A percentile compares a stretch with the other conserved stretches of the same genome.
phyloP scores from a whole-genome alignment of 768 basidiomycete species.

The Podaxis sp. region DNA sequence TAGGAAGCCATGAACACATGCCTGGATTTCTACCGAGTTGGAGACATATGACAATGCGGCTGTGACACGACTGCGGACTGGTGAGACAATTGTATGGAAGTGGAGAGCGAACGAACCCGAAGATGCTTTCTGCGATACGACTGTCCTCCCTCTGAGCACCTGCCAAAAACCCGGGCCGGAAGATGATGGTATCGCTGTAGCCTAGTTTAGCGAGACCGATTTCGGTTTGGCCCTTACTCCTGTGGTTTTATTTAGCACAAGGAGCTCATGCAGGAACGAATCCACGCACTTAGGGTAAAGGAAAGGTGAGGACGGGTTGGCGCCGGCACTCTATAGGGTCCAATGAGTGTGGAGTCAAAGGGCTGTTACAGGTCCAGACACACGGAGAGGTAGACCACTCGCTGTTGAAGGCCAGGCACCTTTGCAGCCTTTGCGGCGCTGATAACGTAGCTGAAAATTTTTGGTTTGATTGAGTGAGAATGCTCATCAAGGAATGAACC shows the following conservation, averaged over 20 bases:
- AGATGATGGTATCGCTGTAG: conserved; percentile 69
- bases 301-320: conserved; percentile 48
- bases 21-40: conserved; percentile 44
- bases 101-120: conserved; percentile 35
- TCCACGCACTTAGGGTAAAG: conserved; percentile 48
- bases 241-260: conserved; percentile 24
- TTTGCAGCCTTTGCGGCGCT: conserved; percentile 69
- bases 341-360: neutral
- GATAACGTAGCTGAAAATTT: conserved; percentile 60
- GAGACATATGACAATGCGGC: conserved; percentile 37
- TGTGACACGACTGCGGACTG: conserved; percentile 33
- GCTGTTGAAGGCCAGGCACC: conserved; percentile 49
- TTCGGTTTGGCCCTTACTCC: conserved; percentile 79
- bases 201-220: conserved; percentile 63
- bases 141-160: conserved; percentile 44
- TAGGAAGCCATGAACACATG: conserved; percentile 21
- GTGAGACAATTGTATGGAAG: neutral
- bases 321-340: conserved; percentile 41
- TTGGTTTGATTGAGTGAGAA: neutral
- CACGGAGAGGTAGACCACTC: conserved; percentile 72
- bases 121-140: conserved; percentile 40
- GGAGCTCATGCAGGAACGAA: neutral
- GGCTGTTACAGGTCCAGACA: conserved; percentile 18
- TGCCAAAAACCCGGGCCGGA: conserved; percentile 59
- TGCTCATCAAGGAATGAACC: neutral